These are phyloP conservation scores for Agapanthus africanus DNA, from an alignment of 106 monocot genomes.

Conservation along the genomic window DNA sequence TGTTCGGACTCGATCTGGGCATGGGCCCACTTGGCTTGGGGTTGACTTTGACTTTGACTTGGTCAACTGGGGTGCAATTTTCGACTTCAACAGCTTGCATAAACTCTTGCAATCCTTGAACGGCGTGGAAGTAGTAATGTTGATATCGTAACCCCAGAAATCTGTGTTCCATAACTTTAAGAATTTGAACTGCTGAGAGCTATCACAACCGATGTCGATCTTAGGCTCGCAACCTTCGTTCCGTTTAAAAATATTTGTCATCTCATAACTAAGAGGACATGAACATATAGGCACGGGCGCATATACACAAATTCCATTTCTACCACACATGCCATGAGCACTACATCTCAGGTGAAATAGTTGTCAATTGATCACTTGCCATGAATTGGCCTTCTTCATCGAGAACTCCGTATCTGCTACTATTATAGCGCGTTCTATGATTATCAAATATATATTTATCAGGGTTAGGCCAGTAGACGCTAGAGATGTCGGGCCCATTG, in stretches of 20 bases:
- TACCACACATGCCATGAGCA: conserved; percentile 44
- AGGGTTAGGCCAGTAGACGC: conserved; percentile 32
- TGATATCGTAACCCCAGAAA: conserved; percentile 51
- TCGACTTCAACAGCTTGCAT: no score
- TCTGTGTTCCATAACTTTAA: conserved; percentile 24
- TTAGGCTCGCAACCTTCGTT: conserved; percentile 40
- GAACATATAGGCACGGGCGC: conserved; percentile 17
- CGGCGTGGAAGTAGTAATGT: background rate
- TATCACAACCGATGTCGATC: conserved; percentile 15
- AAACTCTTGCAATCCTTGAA: conserved; percentile 25
- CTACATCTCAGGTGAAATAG: conserved; percentile 29
- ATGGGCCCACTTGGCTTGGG: no score
- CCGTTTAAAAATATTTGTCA: conserved; percentile 39
- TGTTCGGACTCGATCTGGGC: no score
- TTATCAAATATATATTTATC: conserved; percentile 7
- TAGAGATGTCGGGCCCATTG: conserved; percentile 29
- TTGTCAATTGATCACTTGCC: conserved; percentile 17
- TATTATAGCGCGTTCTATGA: conserved; percentile 35
- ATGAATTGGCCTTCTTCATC: conserved; percentile 27
- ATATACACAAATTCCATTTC: conserved; percentile 43
- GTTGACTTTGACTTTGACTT: no score
- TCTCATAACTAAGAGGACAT: conserved; percentile 39
- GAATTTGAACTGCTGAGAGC: conserved; percentile 4
- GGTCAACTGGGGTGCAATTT: no score
- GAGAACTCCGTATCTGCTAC: conserved; percentile 32